Evolutionary conservation across 2,329 filamentous ascomycete genomes (phyloP).

Genomic region (Cordyceps tenuipes): DNA sequence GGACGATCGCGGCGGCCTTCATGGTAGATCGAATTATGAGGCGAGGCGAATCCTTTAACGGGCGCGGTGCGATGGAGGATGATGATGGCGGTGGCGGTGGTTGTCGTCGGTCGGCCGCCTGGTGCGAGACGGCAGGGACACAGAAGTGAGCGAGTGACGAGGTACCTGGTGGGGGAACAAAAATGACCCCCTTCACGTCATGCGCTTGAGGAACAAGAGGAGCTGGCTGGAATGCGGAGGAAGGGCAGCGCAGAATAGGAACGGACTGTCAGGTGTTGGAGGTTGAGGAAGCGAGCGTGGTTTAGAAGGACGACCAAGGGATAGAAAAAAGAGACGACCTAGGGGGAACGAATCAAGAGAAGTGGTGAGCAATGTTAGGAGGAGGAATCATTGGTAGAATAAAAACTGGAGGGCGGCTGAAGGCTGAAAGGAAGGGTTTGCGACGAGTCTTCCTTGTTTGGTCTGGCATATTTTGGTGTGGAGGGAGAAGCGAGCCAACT

Average conservation of each 20-base stretch:
- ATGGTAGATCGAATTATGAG: not conserved
- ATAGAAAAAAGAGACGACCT: not conserved
- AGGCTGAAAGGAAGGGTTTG: not conserved
- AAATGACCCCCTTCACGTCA: constrained; percentile 1
- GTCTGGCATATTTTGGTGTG: not conserved
- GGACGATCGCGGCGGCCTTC: not conserved
- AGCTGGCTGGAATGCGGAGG: not conserved
- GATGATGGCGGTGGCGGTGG: not conserved
- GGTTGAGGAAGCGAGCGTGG: not conserved
- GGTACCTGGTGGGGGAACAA: not conserved
- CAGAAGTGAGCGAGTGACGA: not conserved
- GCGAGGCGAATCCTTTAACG: not conserved
- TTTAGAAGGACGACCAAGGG: not conserved
- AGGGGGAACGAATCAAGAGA: not conserved
- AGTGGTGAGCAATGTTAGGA: not conserved
- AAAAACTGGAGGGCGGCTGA: not conserved
- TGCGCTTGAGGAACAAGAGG: not conserved
- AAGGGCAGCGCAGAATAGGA: not conserved
- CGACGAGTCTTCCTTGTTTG: not conserved
- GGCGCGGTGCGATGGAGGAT: not conserved
- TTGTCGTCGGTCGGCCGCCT: not conserved
- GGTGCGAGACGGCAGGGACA: not conserved
- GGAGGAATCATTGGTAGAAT: not conserved
- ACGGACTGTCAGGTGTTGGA: not conserved
- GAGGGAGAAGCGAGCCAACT: not conserved